phyloP scores from a whole-genome alignment of 805 yeast genomes.

The Middelhovenomyces tepae region DNA sequence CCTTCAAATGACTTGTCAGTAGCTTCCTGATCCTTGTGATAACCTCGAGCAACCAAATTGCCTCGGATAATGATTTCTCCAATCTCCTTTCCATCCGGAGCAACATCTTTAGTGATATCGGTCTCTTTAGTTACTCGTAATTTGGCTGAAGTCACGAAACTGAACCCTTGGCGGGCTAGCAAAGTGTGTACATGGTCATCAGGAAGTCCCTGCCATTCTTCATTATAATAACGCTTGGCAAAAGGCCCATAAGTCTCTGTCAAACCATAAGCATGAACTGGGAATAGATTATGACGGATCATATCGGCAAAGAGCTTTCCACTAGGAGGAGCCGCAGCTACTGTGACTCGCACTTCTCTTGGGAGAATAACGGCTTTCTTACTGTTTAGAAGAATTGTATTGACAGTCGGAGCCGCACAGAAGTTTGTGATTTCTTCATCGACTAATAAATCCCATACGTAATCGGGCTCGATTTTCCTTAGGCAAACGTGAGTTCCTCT shows the following conservation, averaged over 20 bases:
- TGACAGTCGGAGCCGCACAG: conserved; percentile 32
- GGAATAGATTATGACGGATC: conserved; percentile 24
- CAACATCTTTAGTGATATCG: conserved; percentile 19
- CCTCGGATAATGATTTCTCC: conserved; percentile 29
- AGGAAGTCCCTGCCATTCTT: conserved; percentile 24
- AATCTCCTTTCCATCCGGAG: conserved; percentile 23
- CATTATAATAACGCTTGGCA: conserved; percentile 24
- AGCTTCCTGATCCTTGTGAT: conserved; percentile 26
- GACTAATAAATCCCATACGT: conserved; percentile 26
- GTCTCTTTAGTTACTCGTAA: conserved; percentile 18
- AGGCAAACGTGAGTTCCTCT: conserved; percentile 29
- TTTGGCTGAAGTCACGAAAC: conserved; percentile 23
- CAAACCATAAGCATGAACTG: conserved; percentile 29
- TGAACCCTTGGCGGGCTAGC: conserved; percentile 29
- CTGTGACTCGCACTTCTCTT: conserved; percentile 25
- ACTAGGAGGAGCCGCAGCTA: conserved; percentile 32
- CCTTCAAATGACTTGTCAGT: conserved; percentile 25
- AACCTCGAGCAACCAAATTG: conserved; percentile 26
- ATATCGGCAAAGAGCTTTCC: conserved; percentile 27
- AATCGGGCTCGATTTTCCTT: conserved; percentile 26
- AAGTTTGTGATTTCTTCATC: conserved; percentile 24
- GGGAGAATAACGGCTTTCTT: conserved; percentile 22
- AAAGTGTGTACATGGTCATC: conserved; percentile 20
- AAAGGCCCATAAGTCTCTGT: conserved; percentile 32
- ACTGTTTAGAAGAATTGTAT: conserved; percentile 25